Base-by-base conservation (phyloP, 2,329 filamentous ascomycete species). In the Thielaviopsis populi region DNA sequence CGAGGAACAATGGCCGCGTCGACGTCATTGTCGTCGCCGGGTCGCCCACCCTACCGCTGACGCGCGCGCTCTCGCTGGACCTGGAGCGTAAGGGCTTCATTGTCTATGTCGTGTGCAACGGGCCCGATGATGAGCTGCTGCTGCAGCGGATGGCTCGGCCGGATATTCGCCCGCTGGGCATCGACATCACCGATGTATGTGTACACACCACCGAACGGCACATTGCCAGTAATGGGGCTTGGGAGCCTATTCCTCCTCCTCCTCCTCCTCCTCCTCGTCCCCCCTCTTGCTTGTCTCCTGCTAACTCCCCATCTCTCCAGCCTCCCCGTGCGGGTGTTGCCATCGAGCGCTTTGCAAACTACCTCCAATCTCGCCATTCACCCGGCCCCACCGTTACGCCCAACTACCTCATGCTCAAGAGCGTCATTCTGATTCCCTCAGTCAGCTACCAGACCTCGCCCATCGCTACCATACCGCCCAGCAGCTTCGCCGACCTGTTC, bases 31-130 rank as follows among this genome's bases (percentile, higher is more conserved):
- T 97, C 33, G 82, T 97, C 67, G 91, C 91, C 24, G 92, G 92
- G n/a, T 91, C 89, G 22, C 88, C 90, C 1, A 83, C 86, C 60
- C 85, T 95, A 70, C 88, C 91, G 17, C 79, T 96, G 70, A 92
- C 90, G 6, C 87, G 86, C 70, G 90, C 89, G 11, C 78, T 97
- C 63, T 85, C 90, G 1, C 75, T 91, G 59, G 94, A 99, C 71
- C 78, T 99, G 68, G 94, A 97, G 75, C 81, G 91, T 66, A 84
- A 91, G 68, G 94, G 94, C 3, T 97, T 95, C 73, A 88, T 97
- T 66, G 89, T 97, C 64, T 99, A 91, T 73, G 80, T 99, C 66
- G 88, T 95, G 0, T 92, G 91, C 70, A 87, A 84, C 68, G 89
- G 84, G n/a, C 76, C 85, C 66, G 89, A 96, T 69, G 92, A 97